Evolutionary conservation across 2,329 filamentous ascomycete species (phyloP), one percentile per base, ranked within the genome.

Genomic region (Penicillium freii): DNA sequence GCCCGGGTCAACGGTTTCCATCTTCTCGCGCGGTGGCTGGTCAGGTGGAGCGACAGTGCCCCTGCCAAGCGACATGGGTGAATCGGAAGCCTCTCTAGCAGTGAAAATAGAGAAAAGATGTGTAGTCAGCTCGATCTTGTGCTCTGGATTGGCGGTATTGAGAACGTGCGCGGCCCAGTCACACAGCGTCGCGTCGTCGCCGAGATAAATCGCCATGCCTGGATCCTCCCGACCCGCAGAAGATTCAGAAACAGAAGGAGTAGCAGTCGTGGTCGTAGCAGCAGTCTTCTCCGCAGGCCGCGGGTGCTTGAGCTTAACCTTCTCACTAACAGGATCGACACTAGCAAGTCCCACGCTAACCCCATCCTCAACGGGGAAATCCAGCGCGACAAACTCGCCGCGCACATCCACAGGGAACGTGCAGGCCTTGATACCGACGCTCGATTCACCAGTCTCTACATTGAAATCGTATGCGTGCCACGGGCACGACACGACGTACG

Each of bases 381-480:
- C 62, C 48, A 80, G 50, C n/a, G 65, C 56, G 25, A 78, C 72
- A 27, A 59, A 63, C 5, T 72, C 75, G 25, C 70, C 71, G 7
- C 66, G 59, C 5, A 78, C 66, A 49, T 72, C 63, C 42, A 80
- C 70, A 1, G 77, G 76, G 50, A 78, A 80, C 1, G 77, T 80
- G 66, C 78, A 80, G 4, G 78, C 72, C 64, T 78, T 78, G 58
- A 80, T 71, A 11, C 78, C 78, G 19, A 78, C 76, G 58, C 77
- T 80, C 7, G 78, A 80, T 66, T 79, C 75, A 53, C 78, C 78
- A 0, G 78, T 80, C 65, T 80, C 77, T 56, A 80, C 76, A 54
- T 80, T 80, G 60, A 80, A 80, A 62, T 80, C 78, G 61, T 80
- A 80, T 2, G 78, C 78, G 64, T 80, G 78, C 78, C 78, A 80